Evolutionary conservation across 2,329 filamentous ascomycete genomes (phyloP).

Genomic region (Coniella lustricola): DNA sequence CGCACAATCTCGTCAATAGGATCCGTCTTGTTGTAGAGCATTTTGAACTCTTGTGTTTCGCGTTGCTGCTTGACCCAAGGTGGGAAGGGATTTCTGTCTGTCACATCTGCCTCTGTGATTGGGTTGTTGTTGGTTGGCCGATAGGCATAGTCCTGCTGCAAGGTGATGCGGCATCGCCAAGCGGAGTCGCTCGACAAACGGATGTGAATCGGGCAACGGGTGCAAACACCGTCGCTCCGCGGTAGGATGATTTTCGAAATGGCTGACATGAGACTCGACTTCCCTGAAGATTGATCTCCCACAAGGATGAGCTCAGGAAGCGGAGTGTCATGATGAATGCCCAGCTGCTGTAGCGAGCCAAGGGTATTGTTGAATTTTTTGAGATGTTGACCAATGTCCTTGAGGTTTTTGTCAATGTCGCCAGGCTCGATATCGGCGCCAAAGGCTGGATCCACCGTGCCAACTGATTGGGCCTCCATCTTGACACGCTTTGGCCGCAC

Average conservation of each 20-base stretch:
- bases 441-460: slow-evolving; percentile 21
- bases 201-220: slow-evolving; percentile 74
- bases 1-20: slow-evolving; percentile 62
- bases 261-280: slow-evolving; percentile 62
- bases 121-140: slow-evolving; percentile 31
- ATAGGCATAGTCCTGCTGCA: slow-evolving; percentile 60
- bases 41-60: slow-evolving; percentile 54
- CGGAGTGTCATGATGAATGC: slow-evolving; percentile 62
- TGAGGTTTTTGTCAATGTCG: slow-evolving; percentile 32
- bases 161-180: slow-evolving; percentile 63
- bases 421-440: slow-evolving; percentile 6
- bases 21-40: slow-evolving; percentile 51
- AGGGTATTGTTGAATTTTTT: slow-evolving; percentile 61
- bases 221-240: slow-evolving; percentile 65
- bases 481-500: slow-evolving; percentile 17
- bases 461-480: slow-evolving; percentile 1
- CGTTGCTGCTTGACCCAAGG: slow-evolving; percentile 54
- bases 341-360: slow-evolving; percentile 62
- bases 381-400: slow-evolving; percentile 53
- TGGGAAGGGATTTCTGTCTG: slow-evolving; percentile 47
- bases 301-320: slow-evolving; percentile 77
- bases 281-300: slow-evolving; percentile 79
- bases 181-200: slow-evolving; percentile 52
- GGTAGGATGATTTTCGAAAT: slow-evolving; percentile 66
- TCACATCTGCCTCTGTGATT: slow-evolving; percentile 41